Evolutionary conservation across 2,329 filamentous ascomycete genomes (phyloP), one percentile per base, ranked within the genome.

Genomic region (Trichophyton schoenleinii): DNA sequence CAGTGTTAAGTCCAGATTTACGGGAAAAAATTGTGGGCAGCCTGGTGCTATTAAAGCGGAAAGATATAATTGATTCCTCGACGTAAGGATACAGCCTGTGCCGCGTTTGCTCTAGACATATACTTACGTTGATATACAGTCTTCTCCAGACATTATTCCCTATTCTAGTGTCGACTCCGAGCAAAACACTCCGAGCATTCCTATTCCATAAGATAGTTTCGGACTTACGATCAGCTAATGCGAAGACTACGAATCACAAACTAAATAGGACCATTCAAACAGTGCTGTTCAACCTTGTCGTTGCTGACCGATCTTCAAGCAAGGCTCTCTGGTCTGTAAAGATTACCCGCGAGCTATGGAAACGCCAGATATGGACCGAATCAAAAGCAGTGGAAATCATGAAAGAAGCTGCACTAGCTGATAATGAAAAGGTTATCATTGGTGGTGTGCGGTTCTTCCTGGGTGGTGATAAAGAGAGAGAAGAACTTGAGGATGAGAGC

Each of bases 251-350:
- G 61, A 96, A 99, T 70, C 94, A 99, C 77, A 88, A 87, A 61
- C 83, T 99, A 60, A 99, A 99, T 75, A 85, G 89, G 60, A 94
- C 89, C 2, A 88, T 97, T 63, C 94, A 99, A 74, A 95, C 89
- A 2, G 89, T 95, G 11, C 83, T 97, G 31, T 95, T 90, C 79
- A 96, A 96, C 73, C 81, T 97, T 25, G 83, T 97, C 52, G 89
- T 89, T 15, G 88, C 88, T 2, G 92, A 99, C 72, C 85, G 88
- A 48, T 81, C 87, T 7, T 95, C 91, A 0, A 81, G 89, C 0
- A 94, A 95, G 70, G 90, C 88, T 3, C 81, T 99, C 58, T 99
- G 94, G 94, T 91, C 94, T 2, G 90, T 96, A 64, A 96, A 96
- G 74, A 83, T 99, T 65, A 95, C 91, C 3, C 83, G 92, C 64